Conservation (phyloP, 2,329 filamentous ascomycete genomes). For the Cytospora chrysosperma region DNA sequence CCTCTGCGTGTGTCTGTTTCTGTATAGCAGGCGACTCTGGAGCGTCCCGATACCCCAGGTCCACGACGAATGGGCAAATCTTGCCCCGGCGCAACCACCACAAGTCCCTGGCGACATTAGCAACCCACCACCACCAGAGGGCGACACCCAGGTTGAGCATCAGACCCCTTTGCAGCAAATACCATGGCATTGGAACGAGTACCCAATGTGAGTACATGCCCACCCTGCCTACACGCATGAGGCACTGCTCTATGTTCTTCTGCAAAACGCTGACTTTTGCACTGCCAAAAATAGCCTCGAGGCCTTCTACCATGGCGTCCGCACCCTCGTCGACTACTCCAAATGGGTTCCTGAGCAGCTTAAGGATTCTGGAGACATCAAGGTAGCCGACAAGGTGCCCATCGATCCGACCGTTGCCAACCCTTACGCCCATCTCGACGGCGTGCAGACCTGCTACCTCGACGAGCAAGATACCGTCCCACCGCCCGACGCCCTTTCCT, state of each 20-base stretch:
- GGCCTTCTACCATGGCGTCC: slow-evolving; percentile 22
- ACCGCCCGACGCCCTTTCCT: slow-evolving; percentile 53
- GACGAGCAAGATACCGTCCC: slow-evolving; percentile 49
- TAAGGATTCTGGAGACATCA: slow-evolving; percentile 16
- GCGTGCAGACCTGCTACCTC: slow-evolving; percentile 44
- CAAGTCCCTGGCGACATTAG: slow-evolving; percentile 4
- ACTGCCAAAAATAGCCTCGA: slow-evolving; percentile 7
- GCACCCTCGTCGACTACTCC: slow-evolving; percentile 23
- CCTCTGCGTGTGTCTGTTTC: slow-evolving; percentile 24
- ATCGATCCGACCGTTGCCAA: slow-evolving; percentile 16
- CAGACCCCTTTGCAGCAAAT: slow-evolving; percentile 21
- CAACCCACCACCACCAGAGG: slow-evolving; percentile 1
- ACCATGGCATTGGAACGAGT: slow-evolving; percentile 24
- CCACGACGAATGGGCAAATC: slow-evolving; percentile 24
- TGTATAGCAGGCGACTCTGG: slow-evolving; percentile 24
- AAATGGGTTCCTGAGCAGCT: slow-evolving; percentile 23
- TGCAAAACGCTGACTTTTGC: neutral
- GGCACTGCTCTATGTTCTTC: neutral
- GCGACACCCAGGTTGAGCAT: slow-evolving; percentile 12
- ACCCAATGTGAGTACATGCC: slow-evolving; percentile 11
- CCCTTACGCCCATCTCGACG: slow-evolving; percentile 19
- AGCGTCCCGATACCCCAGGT: slow-evolving; percentile 1
- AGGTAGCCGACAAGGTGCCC: slow-evolving; percentile 18
- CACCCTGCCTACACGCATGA: neutral
- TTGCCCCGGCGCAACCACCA: neutral